phyloP scores from a whole-genome alignment of 306 rosid genomes.

The Inga laurina region DNA sequence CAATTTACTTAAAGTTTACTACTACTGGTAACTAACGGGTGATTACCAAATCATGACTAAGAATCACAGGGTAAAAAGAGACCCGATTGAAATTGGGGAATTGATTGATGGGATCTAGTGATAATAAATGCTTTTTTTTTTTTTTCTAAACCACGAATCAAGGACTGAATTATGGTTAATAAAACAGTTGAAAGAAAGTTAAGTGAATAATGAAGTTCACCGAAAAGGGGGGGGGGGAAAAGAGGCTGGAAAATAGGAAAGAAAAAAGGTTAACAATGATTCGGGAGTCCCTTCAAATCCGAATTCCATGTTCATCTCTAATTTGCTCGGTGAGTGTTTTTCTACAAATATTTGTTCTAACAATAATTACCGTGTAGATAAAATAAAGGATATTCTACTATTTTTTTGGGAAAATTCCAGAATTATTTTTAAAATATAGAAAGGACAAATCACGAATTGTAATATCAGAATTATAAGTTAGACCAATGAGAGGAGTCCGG shows the following conservation, averaged over 20 bases:
- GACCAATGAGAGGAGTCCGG: no score
- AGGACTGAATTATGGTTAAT: not conserved
- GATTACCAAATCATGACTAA: not conserved
- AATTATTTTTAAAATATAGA: no score
- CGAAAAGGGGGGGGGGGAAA: no score
- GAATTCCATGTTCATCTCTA: not conserved
- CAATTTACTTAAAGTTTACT: not conserved
- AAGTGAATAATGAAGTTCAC: not conserved
- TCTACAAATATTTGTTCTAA: no score
- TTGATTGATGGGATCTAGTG: not conserved
- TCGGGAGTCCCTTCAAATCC: no score
- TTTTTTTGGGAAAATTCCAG: no score
- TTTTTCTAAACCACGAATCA: not conserved
- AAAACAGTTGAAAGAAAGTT: not conserved
- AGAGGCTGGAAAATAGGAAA: not conserved
- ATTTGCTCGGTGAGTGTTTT: no score
- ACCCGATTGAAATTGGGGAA: not conserved
- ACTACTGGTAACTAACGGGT: not conserved
- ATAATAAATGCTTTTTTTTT: not conserved
- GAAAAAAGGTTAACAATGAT: not conserved
- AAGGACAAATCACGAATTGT: no score
- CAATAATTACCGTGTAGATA: no score
- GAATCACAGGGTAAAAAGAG: not conserved
- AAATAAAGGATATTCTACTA: no score
- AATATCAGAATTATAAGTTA: no score